Evolutionary conservation across 2,329 filamentous ascomycete species (phyloP).

Genomic region (Karstenula rhodostoma): DNA sequence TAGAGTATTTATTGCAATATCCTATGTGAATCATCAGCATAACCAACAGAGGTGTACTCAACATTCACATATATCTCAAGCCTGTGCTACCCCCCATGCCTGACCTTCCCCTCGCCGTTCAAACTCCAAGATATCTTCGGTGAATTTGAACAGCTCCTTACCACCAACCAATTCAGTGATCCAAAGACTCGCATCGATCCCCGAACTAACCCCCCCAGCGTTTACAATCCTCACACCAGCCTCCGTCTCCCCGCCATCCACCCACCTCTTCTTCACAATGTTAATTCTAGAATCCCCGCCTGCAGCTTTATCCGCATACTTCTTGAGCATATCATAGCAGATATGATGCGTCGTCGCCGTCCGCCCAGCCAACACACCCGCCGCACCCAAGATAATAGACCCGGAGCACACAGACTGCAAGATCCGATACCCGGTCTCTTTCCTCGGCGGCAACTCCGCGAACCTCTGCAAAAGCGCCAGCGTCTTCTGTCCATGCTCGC

Average conservation of each 20-base stretch:
- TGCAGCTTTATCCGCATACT: slow-evolving; percentile 38
- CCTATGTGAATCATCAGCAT: neutral
- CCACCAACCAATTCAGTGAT: slow-evolving; percentile 38
- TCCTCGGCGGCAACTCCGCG: slow-evolving; percentile 26
- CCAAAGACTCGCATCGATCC: slow-evolving; percentile 43
- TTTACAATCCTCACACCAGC: slow-evolving; percentile 44
- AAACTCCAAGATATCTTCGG: slow-evolving; percentile 41
- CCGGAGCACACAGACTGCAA: slow-evolving; percentile 54
- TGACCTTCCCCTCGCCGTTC: slow-evolving; percentile 33
- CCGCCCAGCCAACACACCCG: slow-evolving; percentile 46
- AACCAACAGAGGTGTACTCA: neutral
- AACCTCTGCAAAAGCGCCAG: slow-evolving; percentile 34
- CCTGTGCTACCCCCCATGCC: slow-evolving; percentile 24
- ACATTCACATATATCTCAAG: neutral
- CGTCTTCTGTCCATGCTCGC: slow-evolving; percentile 30
- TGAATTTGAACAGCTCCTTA: slow-evolving; percentile 33
- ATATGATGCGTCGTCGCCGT: slow-evolving; percentile 53
- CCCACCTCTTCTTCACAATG: slow-evolving; percentile 42
- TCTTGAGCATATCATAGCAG: slow-evolving; percentile 34
- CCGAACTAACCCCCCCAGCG: slow-evolving; percentile 44
- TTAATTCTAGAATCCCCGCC: slow-evolving; percentile 36
- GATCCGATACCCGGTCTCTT: slow-evolving; percentile 36
- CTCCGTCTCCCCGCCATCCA: slow-evolving; percentile 41
- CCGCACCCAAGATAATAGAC: slow-evolving; percentile 47
- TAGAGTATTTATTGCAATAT: too few relatives aligned